phyloP scores from a whole-genome alignment of 2,329 filamentous ascomycete genomes.

The Metarhizium robertsii region DNA sequence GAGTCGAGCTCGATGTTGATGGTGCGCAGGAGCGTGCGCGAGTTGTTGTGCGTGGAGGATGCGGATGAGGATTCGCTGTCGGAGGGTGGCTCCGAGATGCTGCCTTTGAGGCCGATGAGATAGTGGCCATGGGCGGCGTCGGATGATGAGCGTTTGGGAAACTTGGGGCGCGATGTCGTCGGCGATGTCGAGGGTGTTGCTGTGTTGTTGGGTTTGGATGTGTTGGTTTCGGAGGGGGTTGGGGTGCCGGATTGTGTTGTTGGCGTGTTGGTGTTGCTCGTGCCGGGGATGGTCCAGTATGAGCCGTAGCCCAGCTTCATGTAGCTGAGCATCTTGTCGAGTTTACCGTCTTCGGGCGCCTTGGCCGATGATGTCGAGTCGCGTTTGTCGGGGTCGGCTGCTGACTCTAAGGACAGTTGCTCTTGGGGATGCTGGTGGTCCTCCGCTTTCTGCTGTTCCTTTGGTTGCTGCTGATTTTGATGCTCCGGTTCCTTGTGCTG shows the following conservation, averaged over 20 bases:
- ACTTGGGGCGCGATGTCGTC: neutral
- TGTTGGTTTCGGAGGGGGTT: conserved; percentile 5
- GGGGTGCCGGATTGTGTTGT: conserved; percentile 9
- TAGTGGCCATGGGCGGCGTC: conserved; percentile 37
- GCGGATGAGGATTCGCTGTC: conserved; percentile 16
- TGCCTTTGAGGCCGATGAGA: conserved; percentile 59
- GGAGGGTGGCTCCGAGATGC: conserved; percentile 39
- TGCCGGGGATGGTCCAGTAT: conserved; percentile 46
- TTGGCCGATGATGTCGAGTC: neutral
- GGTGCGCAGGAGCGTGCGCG: conserved; percentile 54
- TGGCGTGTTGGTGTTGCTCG: conserved; percentile 4
- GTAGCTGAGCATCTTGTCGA: conserved; percentile 52
- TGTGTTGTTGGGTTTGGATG: neutral
- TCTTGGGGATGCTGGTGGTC: neutral
- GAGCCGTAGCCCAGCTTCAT: conserved; percentile 59
- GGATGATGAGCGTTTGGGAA: conserved; percentile 13
- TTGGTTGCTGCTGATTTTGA: neutral
- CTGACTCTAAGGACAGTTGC: neutral
- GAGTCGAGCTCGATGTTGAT: conserved; percentile 55
- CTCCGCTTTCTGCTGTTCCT: neutral
- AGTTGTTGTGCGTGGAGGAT: conserved; percentile 27
- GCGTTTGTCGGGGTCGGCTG: neutral
- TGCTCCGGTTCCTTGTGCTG: neutral
- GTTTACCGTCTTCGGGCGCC: conserved; percentile 25
- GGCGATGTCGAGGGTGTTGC: neutral